A percentile compares a stretch with the other conserved stretches of the same genome.
Conservation (phyloP, 768 basidiomycete genomes). For the Russula sp. region DNA sequence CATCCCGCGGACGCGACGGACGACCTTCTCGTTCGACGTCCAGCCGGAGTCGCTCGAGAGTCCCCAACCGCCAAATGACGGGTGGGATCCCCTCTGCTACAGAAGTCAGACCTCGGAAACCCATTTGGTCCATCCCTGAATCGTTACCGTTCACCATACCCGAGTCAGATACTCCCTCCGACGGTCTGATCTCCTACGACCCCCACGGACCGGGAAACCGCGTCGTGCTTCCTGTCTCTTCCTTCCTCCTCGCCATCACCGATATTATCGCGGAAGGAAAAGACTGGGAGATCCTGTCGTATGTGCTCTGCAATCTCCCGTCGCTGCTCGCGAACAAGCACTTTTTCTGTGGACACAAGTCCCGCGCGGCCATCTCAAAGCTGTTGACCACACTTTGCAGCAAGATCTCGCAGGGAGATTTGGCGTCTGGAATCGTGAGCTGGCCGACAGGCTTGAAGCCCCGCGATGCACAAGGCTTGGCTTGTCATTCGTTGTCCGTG, state of each 20-base stretch:
- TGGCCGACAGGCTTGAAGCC: constrained; percentile 63
- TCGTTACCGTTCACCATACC: constrained; percentile 51
- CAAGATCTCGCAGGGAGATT: constrained; percentile 54
- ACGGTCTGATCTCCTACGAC: constrained; percentile 65
- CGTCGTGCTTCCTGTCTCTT: constrained; percentile 66
- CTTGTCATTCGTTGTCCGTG: constrained; percentile 83
- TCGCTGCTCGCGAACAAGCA: constrained; percentile 93
- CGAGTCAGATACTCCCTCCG: constrained; percentile 62
- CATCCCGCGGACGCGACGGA: constrained; percentile 29
- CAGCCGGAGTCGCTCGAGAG: constrained; percentile 45
- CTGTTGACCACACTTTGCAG: constrained; percentile 68
- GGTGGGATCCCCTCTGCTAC: constrained; percentile 30
- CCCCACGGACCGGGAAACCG: constrained; percentile 44
- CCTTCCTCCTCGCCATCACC: constrained; percentile 63
- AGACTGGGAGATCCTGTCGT: constrained; percentile 93
- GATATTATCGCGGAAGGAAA: constrained; percentile 68
- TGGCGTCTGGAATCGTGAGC: constrained; percentile 54
- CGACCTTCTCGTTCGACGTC: constrained; percentile 29
- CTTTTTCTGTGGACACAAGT: constrained; percentile 87
- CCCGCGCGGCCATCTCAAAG: constrained; percentile 56
- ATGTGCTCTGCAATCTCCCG: constrained; percentile 87
- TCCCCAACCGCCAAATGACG: constrained; percentile 37
- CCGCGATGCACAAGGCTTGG: constrained; percentile 83
- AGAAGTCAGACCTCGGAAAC: constrained; percentile 41
- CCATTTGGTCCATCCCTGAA: constrained; percentile 72